Conservation (phyloP, 2,329 filamentous ascomycete species). For the Aspergillus cejpii region DNA sequence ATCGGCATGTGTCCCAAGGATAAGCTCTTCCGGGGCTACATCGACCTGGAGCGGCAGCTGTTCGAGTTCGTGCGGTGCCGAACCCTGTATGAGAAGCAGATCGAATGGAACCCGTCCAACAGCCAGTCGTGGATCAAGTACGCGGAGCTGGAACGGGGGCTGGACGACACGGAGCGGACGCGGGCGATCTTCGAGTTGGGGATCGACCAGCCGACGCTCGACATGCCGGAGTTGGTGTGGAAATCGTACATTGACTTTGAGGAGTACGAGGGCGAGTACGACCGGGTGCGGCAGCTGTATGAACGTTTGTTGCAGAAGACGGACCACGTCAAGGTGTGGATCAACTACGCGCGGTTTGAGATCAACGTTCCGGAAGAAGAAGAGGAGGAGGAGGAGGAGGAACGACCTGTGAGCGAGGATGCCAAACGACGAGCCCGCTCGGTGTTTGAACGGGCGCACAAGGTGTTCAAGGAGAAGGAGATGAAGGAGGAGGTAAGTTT, state of each 20-base stretch:
- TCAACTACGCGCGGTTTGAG: constrained; percentile 96
- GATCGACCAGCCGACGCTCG: constrained; percentile 70
- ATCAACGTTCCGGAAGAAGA: constrained; percentile 74
- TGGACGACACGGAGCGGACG: constrained; percentile 83
- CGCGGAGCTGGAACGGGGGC: constrained; percentile 81
- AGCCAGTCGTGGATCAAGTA: constrained; percentile 95
- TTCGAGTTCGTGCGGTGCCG: constrained; percentile 92
- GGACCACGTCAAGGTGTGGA: constrained; percentile 99
- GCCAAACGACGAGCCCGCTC: constrained; percentile 75
- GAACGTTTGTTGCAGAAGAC: constrained; percentile 89
- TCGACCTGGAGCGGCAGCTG: constrained; percentile 84
- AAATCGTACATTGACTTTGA: constrained; percentile 99
- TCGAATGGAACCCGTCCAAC: constrained; percentile 86
- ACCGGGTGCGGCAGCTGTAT: constrained; percentile 72
- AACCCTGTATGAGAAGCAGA: constrained; percentile 86
- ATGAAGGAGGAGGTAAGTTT: constrained; percentile 71
- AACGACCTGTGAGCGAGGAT: constrained; percentile 63
- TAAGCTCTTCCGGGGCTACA: constrained; percentile 87
- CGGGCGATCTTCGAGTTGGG: constrained; percentile 90
- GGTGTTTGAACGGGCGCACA: constrained; percentile 79
- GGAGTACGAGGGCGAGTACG: constrained; percentile 89
- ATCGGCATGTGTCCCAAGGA: constrained; percentile 96
- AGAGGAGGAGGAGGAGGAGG: constrained; percentile 55
- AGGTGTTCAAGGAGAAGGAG: constrained; percentile 78
- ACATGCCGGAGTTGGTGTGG: constrained; percentile 98